Conservation (phyloP, 768 basidiomycete species). For the Leccinum arenicola region DNA sequence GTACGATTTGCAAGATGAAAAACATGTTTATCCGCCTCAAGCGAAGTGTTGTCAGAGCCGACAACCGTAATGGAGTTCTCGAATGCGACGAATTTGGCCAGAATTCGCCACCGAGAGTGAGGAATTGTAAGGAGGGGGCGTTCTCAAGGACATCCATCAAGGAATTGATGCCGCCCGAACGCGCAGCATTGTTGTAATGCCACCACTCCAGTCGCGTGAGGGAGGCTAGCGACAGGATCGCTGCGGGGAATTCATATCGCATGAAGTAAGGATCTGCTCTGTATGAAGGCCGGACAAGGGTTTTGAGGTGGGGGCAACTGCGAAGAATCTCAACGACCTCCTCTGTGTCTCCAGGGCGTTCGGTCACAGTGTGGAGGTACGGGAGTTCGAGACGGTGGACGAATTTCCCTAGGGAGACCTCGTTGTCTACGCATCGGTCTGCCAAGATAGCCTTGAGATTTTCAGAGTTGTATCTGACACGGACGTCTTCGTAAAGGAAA, state of each 20-base stretch:
- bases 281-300: conserved; percentile 49
- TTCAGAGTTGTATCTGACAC: conserved; percentile 33
- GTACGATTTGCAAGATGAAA: conserved; percentile 46
- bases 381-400: conserved; percentile 61
- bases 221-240: conserved; percentile 43
- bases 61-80: conserved; percentile 36
- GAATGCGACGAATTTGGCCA: conserved; percentile 25
- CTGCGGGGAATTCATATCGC: conserved; percentile 53
- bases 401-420: conserved; percentile 29
- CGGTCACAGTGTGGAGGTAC: conserved; percentile 50
- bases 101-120: conserved; percentile 50
- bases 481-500: conserved; percentile 55
- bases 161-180: conserved; percentile 65
- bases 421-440: conserved; percentile 8
- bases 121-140: conserved; percentile 56
- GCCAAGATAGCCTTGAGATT: conserved; percentile 35
- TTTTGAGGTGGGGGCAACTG: conserved; percentile 48
- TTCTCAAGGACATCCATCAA: conserved; percentile 48
- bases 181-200: conserved; percentile 53
- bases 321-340: conserved; percentile 47
- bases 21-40: conserved; percentile 47
- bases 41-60: conserved; percentile 51
- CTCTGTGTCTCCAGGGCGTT: conserved; percentile 24
- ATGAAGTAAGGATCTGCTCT: conserved; percentile 24
- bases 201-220: conserved; percentile 70